phyloP scores from a whole-genome alignment of 2,329 filamentous ascomycete genomes.

The Corinectria fuckeliana region DNA sequence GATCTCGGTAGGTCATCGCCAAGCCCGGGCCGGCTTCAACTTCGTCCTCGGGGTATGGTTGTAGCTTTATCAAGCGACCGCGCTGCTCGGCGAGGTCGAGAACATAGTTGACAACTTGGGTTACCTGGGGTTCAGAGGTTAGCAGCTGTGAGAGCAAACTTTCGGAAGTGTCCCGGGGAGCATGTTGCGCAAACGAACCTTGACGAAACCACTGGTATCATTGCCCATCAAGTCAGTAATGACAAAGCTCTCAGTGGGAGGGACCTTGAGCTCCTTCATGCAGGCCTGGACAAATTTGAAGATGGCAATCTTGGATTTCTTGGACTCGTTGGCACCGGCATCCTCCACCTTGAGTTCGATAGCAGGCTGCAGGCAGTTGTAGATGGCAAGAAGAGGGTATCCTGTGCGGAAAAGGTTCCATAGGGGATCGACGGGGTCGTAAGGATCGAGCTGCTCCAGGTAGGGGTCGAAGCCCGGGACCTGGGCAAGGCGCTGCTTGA shows the following conservation, averaged over 20 bases:
- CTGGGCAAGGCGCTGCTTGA: constrained; percentile 80
- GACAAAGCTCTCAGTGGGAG: constrained; percentile 85
- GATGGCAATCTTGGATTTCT: constrained; percentile 83
- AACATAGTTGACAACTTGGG: constrained; percentile 89
- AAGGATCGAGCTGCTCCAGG: constrained; percentile 73
- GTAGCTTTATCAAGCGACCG: constrained; percentile 71
- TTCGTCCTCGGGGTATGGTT: constrained; percentile 64
- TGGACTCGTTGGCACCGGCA: constrained; percentile 66
- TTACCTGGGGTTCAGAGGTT: constrained; percentile 61
- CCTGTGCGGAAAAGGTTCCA: constrained; percentile 89
- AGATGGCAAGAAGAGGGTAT: constrained; percentile 84
- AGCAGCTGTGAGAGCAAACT: neutral
- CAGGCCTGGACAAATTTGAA: constrained; percentile 95
- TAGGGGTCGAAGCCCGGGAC: constrained; percentile 84
- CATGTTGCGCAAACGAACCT: constrained; percentile 60
- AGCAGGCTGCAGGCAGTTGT: constrained; percentile 80
- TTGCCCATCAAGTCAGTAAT: constrained; percentile 90
- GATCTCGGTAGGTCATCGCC: constrained; percentile 77
- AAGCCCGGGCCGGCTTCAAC: constrained; percentile 60
- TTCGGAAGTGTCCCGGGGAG: neutral
- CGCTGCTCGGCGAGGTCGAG: constrained; percentile 84
- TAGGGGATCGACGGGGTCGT: constrained; percentile 83
- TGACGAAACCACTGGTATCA: constrained; percentile 96
- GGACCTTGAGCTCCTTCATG: constrained; percentile 79
- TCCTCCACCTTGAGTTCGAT: constrained; percentile 73